Conservation (phyloP, 2,329 filamentous ascomycete genomes). For the Ophiocordyceps australis region DNA sequence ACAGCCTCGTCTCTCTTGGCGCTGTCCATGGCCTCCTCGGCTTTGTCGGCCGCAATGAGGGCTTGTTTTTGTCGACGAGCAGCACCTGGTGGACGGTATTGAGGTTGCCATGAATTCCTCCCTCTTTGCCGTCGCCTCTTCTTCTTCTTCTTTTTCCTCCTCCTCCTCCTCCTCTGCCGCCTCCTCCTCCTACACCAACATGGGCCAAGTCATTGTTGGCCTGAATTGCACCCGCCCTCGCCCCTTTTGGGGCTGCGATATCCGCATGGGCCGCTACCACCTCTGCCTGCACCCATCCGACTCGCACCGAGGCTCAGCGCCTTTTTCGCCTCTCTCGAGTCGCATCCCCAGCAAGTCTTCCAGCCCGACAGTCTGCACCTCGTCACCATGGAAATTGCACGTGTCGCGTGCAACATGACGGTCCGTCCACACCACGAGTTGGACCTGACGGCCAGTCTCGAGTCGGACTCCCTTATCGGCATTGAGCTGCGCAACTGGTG, state of each 20-base stretch:
- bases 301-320: too few relatives aligned
- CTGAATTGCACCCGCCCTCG: slow-evolving; percentile 2
- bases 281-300: too few relatives aligned
- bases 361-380: too few relatives aligned
- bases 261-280: slow-evolving; percentile 1
- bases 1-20: background rate
- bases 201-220: slow-evolving; percentile 1
- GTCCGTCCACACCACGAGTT: too few relatives aligned
- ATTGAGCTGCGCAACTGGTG: slow-evolving; percentile 8
- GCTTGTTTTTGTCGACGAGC: background rate
- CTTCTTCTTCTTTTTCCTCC: too few relatives aligned
- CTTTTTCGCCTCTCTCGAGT: too few relatives aligned
- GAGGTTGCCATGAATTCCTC: background rate
- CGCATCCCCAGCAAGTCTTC: too few relatives aligned
- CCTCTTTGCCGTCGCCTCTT: background rate
- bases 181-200: background rate
- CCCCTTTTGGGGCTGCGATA: slow-evolving; percentile 1
- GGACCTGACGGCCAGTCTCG: too few relatives aligned
- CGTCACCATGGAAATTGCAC: too few relatives aligned
- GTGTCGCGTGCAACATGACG: too few relatives aligned
- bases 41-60: background rate
- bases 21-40: slow-evolving; percentile 1
- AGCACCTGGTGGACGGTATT: background rate
- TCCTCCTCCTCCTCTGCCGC: too few relatives aligned
- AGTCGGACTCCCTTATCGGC: slow-evolving; percentile 7